Base-by-base conservation (phyloP, 371 early-diverging fungal species). In the Lichtheimia ramosa region DNA sequence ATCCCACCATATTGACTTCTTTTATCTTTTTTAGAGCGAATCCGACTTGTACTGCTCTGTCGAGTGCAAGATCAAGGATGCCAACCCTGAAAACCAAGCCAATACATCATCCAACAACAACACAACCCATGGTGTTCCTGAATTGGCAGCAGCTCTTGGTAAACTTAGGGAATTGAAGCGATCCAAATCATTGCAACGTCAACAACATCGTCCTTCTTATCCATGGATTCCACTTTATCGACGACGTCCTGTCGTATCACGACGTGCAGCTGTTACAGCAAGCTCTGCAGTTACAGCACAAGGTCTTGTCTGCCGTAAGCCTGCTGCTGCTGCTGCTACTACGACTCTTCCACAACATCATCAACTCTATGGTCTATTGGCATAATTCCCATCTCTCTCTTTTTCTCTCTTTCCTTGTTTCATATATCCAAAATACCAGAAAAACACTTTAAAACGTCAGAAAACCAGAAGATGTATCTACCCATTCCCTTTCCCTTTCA, bases 191-290 rank as follows among this genome's bases (percentile, higher is more conserved):
- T n/a, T n/a, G 51, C 58, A 25, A 59, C 63, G 24, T 59, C 61
- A 6, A 52, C 66, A 6, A 59, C 62, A 4, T 57, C 69, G 13
- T n/a, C 46, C n/a, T n/a, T 46, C 46, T 21, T 69, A 69, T 49
- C 69, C 69, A 16, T 69, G 69, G 69, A 55, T 61, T 15, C 60
- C 62, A 14, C 39, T 64, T 48, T 69, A 69, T 53, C 51, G 62
- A n/a, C 58, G 65, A 39, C 59, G 62, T 21, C 69, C 56, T 13
- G 25, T 43, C 7, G 25, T 55, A n/a, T 55, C 56, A 5, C n/a
- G 43, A 43, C 42, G 43, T 3, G 43, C 56, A 23, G 42, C 42
- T 6, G 40, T 21, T 21, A 15, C 54, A 41, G 40, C 40, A 16
- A 54, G 39, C 2, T 13, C 54, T 2, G 16, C 54, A 28, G 16